Percentiles rank a stretch among this genome's conserved stretches.
phyloP scores from a whole-genome alignment of 352 stramenopile species.

The Blastocystis sp. region DNA sequence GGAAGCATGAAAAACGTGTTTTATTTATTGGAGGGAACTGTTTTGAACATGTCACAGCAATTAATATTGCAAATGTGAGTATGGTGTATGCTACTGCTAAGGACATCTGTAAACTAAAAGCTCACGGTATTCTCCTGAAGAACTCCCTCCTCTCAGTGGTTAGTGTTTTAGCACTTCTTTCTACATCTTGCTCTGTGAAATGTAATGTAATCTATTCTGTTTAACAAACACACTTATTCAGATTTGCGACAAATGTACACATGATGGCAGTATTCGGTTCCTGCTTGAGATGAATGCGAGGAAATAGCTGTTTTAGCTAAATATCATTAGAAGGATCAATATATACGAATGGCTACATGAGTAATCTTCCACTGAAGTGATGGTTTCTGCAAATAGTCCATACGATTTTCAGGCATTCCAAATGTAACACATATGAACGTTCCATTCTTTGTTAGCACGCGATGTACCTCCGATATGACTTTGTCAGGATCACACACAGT shows the following conservation, averaged over 20 bases:
- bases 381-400: conserved; percentile 56
- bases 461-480: conserved; percentile 42
- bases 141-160: not conserved
- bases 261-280: conserved; percentile 55
- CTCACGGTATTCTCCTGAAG: conserved; percentile 16
- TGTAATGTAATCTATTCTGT: conserved; percentile 49
- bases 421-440: conserved; percentile 47
- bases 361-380: conserved; percentile 15
- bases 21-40: not conserved
- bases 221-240: conserved; percentile 31
- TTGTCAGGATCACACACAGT: not conserved
- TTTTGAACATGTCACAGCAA: conserved; percentile 15
- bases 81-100: not conserved
- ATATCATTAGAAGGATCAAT: not conserved
- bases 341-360: conserved; percentile 19
- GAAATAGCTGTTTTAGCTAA: conserved; percentile 33
- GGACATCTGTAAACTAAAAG: conserved; percentile 42
- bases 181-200: not conserved
- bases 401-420: conserved; percentile 64
- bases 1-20: not conserved
- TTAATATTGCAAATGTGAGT: not conserved
- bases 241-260: conserved; percentile 59
- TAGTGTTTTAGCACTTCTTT: conserved; percentile 14
- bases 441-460: conserved; percentile 43
- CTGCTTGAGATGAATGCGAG: conserved; percentile 19